Evolutionary conservation across 208 protist genomes (phyloP).

Genomic region (Chromosphaera perkinsii): DNA sequence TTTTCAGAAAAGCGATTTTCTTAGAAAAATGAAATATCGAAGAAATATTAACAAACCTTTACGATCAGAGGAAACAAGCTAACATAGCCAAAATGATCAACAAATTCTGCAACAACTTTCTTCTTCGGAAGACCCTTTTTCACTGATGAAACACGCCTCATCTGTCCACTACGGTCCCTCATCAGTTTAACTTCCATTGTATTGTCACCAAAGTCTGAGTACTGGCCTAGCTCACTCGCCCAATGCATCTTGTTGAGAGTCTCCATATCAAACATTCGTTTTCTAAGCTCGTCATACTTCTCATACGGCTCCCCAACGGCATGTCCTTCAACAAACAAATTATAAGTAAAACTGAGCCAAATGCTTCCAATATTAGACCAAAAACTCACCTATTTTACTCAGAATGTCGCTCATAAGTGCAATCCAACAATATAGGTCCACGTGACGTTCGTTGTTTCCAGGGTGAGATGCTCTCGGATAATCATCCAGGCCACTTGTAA

Average conservation of each 20-base stretch:
- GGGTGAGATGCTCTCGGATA: constrained; percentile 54
- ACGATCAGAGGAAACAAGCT: constrained; percentile 67
- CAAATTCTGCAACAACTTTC: too few relatives aligned
- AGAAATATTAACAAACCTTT: constrained; percentile 12
- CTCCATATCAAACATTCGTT: too few relatives aligned
- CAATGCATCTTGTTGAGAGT: constrained; percentile 35
- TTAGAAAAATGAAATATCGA: too few relatives aligned
- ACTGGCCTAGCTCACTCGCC: constrained; percentile 25
- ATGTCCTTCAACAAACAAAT: too few relatives aligned
- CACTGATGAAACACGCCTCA: too few relatives aligned
- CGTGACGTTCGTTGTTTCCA: constrained; percentile 50
- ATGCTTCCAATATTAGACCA: constrained; percentile 11
- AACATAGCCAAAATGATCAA: constrained; percentile 60
- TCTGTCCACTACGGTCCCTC: too few relatives aligned
- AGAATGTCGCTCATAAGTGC: constrained; percentile 40
- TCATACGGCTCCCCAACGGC: too few relatives aligned
- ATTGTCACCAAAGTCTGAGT: constrained; percentile 35
- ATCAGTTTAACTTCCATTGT: too few relatives aligned
- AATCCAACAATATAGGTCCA: constrained; percentile 72
- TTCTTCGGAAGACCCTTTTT: too few relatives aligned
- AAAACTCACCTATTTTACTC: constrained; percentile 22
- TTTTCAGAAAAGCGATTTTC: too few relatives aligned
- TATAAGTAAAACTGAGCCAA: too few relatives aligned
- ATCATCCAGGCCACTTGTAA: constrained; percentile 72
- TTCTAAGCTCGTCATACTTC: too few relatives aligned